Conservation (phyloP, 768 basidiomycete genomes). For the Trametes gibbosa region DNA sequence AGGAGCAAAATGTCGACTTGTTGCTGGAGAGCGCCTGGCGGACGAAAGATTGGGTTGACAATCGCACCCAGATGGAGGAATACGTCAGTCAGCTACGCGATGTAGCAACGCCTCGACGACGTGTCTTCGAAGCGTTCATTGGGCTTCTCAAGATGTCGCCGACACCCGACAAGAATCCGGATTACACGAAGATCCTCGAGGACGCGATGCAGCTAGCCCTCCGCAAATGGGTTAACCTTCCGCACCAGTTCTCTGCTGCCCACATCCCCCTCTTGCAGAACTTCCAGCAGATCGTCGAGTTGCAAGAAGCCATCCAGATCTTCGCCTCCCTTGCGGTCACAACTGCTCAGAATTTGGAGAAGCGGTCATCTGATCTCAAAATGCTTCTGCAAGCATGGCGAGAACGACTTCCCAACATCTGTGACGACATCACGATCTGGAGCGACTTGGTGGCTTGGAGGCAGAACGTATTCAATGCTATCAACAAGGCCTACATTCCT, state of each 20-base stretch:
- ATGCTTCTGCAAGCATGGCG: conserved; percentile 97
- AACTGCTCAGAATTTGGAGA: conserved; percentile 84
- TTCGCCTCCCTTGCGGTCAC: conserved; percentile 89
- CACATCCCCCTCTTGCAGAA: conserved; percentile 94
- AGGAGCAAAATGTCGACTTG: conserved; percentile 88
- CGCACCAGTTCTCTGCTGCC: conserved; percentile 81
- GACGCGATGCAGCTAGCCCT: conserved; percentile 96
- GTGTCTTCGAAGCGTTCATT: conserved; percentile 96
- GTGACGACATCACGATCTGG: conserved; percentile 99
- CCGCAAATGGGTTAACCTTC: conserved; percentile 92
- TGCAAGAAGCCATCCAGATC: conserved; percentile 93
- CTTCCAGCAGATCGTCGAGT: conserved; percentile 98
- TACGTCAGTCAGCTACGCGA: conserved; percentile 79
- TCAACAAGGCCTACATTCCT: conserved; percentile 95
- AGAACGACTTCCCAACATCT: conserved; percentile 90
- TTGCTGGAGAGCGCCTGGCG: conserved; percentile 96
- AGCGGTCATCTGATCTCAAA: conserved; percentile 93
- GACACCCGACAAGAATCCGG: conserved; percentile 77
- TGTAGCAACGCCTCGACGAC: conserved; percentile 88
- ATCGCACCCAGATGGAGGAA: conserved; percentile 41
- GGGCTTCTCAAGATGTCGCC: conserved; percentile 83
- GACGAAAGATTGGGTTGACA: conserved; percentile 77
- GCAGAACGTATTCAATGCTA: conserved; percentile 96
- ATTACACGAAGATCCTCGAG: conserved; percentile 86
- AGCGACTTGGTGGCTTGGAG: conserved; percentile 99